Conservation (phyloP, 768 basidiomycete species). For the Sarcodon aspratus region DNA sequence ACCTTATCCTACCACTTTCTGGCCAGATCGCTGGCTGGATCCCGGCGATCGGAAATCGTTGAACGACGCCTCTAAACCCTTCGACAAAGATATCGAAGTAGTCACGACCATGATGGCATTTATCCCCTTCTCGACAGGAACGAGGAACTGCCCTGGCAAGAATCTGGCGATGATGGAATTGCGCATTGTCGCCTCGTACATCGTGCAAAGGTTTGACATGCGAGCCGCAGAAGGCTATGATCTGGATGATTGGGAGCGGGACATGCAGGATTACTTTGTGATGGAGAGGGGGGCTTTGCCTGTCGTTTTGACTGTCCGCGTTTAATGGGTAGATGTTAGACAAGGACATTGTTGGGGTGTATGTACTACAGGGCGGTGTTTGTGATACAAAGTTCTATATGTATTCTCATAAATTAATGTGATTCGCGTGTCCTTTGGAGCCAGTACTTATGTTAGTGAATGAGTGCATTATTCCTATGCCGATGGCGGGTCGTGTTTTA, state of each 20-base stretch:
- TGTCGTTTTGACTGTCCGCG: not conserved
- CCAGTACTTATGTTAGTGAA: too few relatives aligned
- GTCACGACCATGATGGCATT: constrained; percentile 1
- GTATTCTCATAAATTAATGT: too few relatives aligned
- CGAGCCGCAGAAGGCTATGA: not conserved
- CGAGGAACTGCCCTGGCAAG: constrained; percentile 6
- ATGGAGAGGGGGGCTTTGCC: not conserved
- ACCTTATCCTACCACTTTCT: constrained; percentile 10
- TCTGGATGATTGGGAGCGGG: constrained; percentile 4
- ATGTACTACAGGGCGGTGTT: too few relatives aligned
- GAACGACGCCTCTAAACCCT: constrained; percentile 1
- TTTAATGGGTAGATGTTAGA: too few relatives aligned
- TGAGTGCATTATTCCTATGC: too few relatives aligned
- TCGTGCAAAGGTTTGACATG: constrained; percentile 6
- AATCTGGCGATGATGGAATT: constrained; percentile 5
- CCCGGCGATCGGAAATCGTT: constrained; percentile 2
- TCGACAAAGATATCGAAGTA: not conserved
- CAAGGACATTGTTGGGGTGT: too few relatives aligned
- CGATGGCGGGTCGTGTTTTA: too few relatives aligned
- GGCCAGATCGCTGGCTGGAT: constrained; percentile 14
- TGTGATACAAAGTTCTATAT: too few relatives aligned
- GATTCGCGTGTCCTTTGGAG: too few relatives aligned
- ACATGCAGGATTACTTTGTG: constrained; percentile 2
- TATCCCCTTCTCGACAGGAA: constrained; percentile 7
- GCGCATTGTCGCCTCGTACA: constrained; percentile 4